Percentiles rank a stretch among this genome's conserved stretches.
Evolutionary conservation across 2,329 filamentous ascomycete species (phyloP).

Genomic region (Apiospora sp.): DNA sequence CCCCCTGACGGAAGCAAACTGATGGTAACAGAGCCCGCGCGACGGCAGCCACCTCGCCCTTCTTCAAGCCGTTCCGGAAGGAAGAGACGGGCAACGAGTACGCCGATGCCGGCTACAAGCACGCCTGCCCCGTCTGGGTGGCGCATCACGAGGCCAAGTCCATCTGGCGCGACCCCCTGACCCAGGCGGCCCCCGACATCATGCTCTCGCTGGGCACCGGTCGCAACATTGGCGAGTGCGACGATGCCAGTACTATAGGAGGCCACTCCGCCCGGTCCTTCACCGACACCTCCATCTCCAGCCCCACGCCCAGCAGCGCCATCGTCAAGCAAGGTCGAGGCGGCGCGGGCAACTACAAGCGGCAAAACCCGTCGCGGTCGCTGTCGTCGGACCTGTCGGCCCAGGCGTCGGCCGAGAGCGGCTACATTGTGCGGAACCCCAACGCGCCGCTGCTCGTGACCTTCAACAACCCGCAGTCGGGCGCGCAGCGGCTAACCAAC

Average conservation of each 20-base stretch:
- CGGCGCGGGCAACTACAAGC: constrained; percentile 41
- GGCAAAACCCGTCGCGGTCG: constrained; percentile 29
- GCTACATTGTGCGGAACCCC: constrained; percentile 41
- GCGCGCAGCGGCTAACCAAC: constrained; percentile 38
- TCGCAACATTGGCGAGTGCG: constrained; percentile 39
- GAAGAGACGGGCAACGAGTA: constrained; percentile 23
- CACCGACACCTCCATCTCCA: constrained; percentile 27
- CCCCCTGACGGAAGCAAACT: not conserved
- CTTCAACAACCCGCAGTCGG: constrained; percentile 40
- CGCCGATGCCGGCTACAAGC: constrained; percentile 26
- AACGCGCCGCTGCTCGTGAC: constrained; percentile 40
- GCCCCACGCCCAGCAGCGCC: constrained; percentile 29
- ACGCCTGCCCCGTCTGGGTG: constrained; percentile 38
- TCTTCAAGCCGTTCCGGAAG: constrained; percentile 42
- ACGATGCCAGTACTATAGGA: constrained; percentile 14
- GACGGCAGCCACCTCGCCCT: constrained; percentile 41
- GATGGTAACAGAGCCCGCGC: constrained; percentile 38
- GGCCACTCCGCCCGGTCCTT: constrained; percentile 34
- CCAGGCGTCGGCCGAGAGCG: constrained; percentile 31
- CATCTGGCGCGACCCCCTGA: constrained; percentile 38
- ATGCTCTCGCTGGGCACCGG: constrained; percentile 42
- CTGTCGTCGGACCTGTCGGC: constrained; percentile 15
- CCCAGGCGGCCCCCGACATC: constrained; percentile 37
- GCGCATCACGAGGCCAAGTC: constrained; percentile 40
- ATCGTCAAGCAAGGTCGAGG: constrained; percentile 41